A percentile compares a stretch with the other conserved stretches of the same genome.
Evolutionary conservation across 2,329 filamentous ascomycete genomes (phyloP).

Genomic region (Aureobasidium zeae): DNA sequence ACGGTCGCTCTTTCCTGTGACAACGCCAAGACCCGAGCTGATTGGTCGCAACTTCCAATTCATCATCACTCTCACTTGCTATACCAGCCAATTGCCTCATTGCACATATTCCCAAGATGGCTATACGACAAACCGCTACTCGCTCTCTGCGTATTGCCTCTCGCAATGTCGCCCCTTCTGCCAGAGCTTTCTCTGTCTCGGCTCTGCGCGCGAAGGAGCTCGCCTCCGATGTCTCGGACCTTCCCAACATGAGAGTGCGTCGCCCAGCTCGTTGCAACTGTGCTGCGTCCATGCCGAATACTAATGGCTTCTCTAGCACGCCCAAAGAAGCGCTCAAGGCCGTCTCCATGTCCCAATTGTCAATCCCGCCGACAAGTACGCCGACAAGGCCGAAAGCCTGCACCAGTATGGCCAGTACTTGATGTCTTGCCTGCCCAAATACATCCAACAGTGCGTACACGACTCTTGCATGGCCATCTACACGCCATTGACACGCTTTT

Average conservation of each 20-base stretch:
- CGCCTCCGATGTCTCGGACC: constrained; percentile 32
- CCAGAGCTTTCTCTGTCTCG: constrained; percentile 36
- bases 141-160: constrained; percentile 20
- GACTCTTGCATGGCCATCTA: background rate
- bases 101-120: constrained; percentile 25
- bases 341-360: constrained; percentile 69
- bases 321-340: constrained; percentile 34
- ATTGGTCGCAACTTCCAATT: background rate
- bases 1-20: background rate
- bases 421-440: constrained; percentile 94
- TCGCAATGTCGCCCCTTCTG: constrained; percentile 17
- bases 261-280: background rate
- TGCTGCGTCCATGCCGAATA: background rate
- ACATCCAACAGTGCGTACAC: constrained; percentile 67
- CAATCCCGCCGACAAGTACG: constrained; percentile 89
- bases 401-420: constrained; percentile 95
- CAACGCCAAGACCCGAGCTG: too few species aligned
- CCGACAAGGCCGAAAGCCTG: constrained; percentile 74
- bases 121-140: constrained; percentile 32
- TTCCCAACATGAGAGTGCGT: constrained; percentile 39
- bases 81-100: background rate
- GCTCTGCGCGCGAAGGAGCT: constrained; percentile 36
- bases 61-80: background rate
- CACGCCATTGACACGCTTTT: constrained; percentile 5
- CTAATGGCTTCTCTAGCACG: constrained; percentile 26